Base-by-base conservation (phyloP, 2,329 filamentous ascomycete species). In the Fusarium staphyleae region DNA sequence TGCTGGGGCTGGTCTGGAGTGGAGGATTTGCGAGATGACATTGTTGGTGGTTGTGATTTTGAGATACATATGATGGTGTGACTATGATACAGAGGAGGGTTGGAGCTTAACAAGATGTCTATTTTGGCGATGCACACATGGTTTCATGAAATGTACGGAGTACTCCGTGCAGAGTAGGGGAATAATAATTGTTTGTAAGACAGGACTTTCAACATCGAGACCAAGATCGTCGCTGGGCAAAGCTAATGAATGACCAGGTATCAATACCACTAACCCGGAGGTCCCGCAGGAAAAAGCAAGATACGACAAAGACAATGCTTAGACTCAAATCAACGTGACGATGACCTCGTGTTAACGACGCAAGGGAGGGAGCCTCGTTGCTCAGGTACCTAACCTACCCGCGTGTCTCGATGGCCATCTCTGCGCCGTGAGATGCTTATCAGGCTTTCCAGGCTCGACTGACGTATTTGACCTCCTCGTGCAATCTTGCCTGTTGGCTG, bases 51-150 rank as follows among this genome's bases (percentile, higher is more conserved):
- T 54, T 33, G 9, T 59, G 44, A 48, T 55, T 55, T n/a, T n/a
- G n/a, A n/a, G n/a, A n/a, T n/a, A n/a, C n/a, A n/a, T 42, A 16
- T 47, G 48, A 62, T 49, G 58, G 44, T 50, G 57, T 64, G 46
- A 52, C 41, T 36, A 35, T 37, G 32, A 44, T 44, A 41, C 15
- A 30, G 37, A 39, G 30, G 44, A 14, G 29, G 22, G 3, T 24
- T 9, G 22, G 40, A 35, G 48, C 28, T 42, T n/a, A n/a, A n/a
- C n/a, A n/a, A n/a, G 42, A 47, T 16, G 35, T 24, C 6, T 30
- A 9, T 19, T 22, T 22, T 22, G 19, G 19, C 19, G 4, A 22
- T 22, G 6, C 19, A 22, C 19, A 22, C 19, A 22, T 22, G 19
- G 6, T 22, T 22, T 22, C 6, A 22, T 22, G 11, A 34, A 19